Evolutionary conservation across 2,329 filamentous ascomycete genomes (phyloP).

Genomic region (Ceratocystis smalleyi): DNA sequence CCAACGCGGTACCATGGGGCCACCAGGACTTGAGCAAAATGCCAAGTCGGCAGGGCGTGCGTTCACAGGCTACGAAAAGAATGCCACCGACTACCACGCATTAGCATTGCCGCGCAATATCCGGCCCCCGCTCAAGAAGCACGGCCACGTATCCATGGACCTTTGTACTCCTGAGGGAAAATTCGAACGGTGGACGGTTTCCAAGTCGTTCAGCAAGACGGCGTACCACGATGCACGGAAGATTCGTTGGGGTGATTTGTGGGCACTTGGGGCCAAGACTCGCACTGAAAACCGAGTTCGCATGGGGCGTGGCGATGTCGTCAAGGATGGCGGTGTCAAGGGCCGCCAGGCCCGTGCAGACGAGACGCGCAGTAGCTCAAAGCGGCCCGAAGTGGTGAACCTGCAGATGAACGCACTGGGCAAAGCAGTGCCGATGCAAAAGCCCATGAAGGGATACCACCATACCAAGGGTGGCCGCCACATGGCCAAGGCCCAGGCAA

Average conservation of each 20-base stretch:
- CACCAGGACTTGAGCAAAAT: conserved; percentile 18
- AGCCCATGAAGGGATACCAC: conserved; percentile 16
- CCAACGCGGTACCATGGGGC: conserved; percentile 47
- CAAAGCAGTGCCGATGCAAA: conserved; percentile 16
- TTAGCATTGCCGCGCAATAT: conserved; percentile 65
- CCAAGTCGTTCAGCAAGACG: conserved; percentile 60
- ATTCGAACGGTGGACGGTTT: conserved; percentile 88
- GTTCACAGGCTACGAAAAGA: conserved; percentile 49
- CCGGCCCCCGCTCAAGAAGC: conserved; percentile 68
- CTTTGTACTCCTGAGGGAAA: conserved; percentile 73
- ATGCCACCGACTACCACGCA: conserved; percentile 37
- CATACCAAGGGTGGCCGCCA: conserved; percentile 16
- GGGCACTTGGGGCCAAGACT: conserved; percentile 89
- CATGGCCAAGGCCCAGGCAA: conserved; percentile 14
- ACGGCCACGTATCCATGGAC: conserved; percentile 77
- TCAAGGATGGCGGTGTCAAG: conserved; percentile 20
- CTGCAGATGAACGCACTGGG: conserved; percentile 16
- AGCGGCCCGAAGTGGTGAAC: conserved; percentile 13
- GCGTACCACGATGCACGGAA: conserved; percentile 91
- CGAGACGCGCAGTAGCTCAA: conserved; percentile 3
- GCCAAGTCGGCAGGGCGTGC: conserved; percentile 44
- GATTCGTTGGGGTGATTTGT: conserved; percentile 78
- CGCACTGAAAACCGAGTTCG: conserved; percentile 46
- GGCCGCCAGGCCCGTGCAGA: conserved; percentile 12
- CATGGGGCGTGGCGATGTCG: conserved; percentile 34